Evolutionary conservation across 2,329 filamentous ascomycete species (phyloP), one percentile per base, ranked within the genome.

Genomic region (Talaromyces piceae): DNA sequence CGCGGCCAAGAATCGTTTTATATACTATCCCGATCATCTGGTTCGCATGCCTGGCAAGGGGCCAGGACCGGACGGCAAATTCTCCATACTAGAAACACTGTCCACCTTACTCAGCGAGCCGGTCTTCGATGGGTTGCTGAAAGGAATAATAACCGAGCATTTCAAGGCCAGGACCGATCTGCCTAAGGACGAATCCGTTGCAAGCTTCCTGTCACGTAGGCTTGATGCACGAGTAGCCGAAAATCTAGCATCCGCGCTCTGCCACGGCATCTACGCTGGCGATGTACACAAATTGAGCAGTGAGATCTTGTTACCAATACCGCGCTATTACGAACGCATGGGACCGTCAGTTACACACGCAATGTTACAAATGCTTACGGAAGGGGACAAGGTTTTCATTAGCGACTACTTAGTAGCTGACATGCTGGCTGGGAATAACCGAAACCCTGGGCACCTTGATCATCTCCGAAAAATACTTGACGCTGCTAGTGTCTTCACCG

Each of bases 211-310:
- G 6, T 67, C 71, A 2, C 72, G 81, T 26, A 68, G 81, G 6
- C 65, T 84, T 13, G 75, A 77, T 41, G 72, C 75, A 20, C 66
- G 73, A 28, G 57, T 87, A 5, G 81, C 82, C 12, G 77, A 93
- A 58, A 91, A 94, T 60, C 49, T 95, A 16, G 69, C 82, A 5
- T 95, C 89, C 4, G 89, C 84, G 1, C 64, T 82, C 2, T 69
- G 89, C 49, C 93, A 97, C 67, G 93, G 93, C 39, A 89, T 97
- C 53, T 95, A 94, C 67, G 93, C 91, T 20, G 93, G 93, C 4
- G 87, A 96, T 68, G 81, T 95, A 45, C 82, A 87, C 65, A 78
- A 85, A 63, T 74, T 97, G 47, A 95, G 90, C 67, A 82, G 81
- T 45, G 82, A 81, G 59, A 82, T 81, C 47, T 73, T 87, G 37